Evolutionary conservation across 768 basidiomycete genomes (phyloP), one percentile per base, ranked within the genome.

Genomic region (Suillus paluster): DNA sequence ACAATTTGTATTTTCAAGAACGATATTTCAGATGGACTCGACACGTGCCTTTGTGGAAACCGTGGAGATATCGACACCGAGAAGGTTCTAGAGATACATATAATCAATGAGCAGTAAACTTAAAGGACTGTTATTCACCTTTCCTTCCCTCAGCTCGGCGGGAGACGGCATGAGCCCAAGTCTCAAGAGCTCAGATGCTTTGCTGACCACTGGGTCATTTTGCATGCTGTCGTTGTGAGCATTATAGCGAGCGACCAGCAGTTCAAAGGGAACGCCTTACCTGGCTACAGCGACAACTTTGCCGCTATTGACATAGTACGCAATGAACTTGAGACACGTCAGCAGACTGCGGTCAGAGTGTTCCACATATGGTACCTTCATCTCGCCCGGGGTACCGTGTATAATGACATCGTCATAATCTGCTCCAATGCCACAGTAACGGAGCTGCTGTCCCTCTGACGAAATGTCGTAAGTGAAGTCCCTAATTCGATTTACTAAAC

Each of bases 111-210:
- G 48, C 23, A 15, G n/a, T n/a, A 27, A 57, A 30, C 25, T 59
- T 30, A 46, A 56, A 7, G 10, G 12, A 4, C 14, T 14, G 52
- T 36, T 1, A 61, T 77, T 53, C 66, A 90, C 91, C 84, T 90
- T 91, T 57, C 93, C 94, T 39, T 73, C 83, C 72, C 80, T 86
- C 68, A 97, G 75, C 69, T 94, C 91, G 9, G 86, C 80, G 6
- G 87, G 80, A 5, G 86, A 82, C 10, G 93, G 94, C 93, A 96
- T 95, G 65, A 90, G 78, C 14, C 86, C 89, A 41, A 95, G 74
- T 53, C 91, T 81, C 66, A 96, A 73, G 34, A 97, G 78, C 74
- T 95, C 92, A 10, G 90, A 86, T 2, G 89, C 85, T 75, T 90
- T 89, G 60, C 84, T 82, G 34, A 94, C 90, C 36, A 92, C 82